Evolutionary conservation across 228 moss, liverwort and hornwort species (phyloP).

Genomic region (Sphagnum magellanicum): DNA sequence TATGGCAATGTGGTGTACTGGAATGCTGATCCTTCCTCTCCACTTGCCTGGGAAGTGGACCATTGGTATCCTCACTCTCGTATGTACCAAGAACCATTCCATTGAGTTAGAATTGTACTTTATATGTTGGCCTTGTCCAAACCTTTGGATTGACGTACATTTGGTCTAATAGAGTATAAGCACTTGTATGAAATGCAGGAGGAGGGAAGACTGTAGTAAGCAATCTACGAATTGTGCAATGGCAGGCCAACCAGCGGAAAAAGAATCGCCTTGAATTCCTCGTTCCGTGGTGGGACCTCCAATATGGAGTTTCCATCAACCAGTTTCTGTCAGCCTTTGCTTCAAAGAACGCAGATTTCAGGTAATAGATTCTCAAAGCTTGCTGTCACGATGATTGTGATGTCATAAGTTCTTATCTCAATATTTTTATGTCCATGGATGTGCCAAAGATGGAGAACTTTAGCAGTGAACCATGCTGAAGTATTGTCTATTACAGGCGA

Average conservation of each 20-base stretch:
- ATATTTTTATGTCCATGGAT: background rate
- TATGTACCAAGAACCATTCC: constrained; percentile 4
- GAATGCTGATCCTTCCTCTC: constrained; percentile 34
- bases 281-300: constrained; percentile 44
- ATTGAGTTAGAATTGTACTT: too few species aligned
- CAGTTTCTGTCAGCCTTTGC: constrained; percentile 45
- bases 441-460: background rate
- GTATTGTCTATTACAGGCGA: constrained; percentile 19
- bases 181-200: constrained; percentile 12
- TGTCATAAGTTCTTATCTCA: too few species aligned
- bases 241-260: constrained; percentile 41
- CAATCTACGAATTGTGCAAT: constrained; percentile 34
- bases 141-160: background rate
- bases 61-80: constrained; percentile 45
- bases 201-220: constrained; percentile 32
- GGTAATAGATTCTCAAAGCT: constrained; percentile 8
- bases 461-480: background rate
- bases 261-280: constrained; percentile 37
- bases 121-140: background rate
- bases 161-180: background rate
- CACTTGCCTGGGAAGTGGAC: constrained; percentile 39
- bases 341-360: constrained; percentile 34
- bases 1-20: constrained; percentile 39
- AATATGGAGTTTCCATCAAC: constrained; percentile 38
- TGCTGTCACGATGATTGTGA: background rate